Percentiles rank a stretch among this genome's conserved stretches.
Evolutionary conservation across 1,284 basidiomycete genomes (phyloP).

Genomic region (Trametes hirsuta): DNA sequence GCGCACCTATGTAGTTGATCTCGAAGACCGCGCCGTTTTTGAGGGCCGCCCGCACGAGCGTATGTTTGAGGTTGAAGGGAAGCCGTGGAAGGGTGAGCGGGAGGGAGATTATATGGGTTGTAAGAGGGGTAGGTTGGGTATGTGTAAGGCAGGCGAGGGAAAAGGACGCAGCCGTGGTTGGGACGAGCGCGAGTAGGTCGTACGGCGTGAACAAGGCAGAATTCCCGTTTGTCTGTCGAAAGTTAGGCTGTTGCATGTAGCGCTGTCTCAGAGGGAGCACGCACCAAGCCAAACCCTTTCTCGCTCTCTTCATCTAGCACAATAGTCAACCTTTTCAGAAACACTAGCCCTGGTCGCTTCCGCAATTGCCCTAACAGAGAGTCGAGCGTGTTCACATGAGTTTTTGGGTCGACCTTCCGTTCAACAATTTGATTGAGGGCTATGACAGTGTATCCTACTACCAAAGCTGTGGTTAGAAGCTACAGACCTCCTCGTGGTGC

Average conservation of each 20-base stretch:
- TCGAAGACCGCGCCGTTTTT: constrained; percentile 87
- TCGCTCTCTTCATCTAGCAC: constrained; percentile 78
- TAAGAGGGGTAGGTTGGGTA: constrained; percentile 75
- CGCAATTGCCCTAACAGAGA: constrained; percentile 55
- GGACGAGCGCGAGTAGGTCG: constrained; percentile 76
- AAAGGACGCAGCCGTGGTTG: constrained; percentile 73
- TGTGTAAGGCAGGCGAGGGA: constrained; percentile 82
- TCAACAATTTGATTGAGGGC: constrained; percentile 71
- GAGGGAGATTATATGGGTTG: constrained; percentile 81
- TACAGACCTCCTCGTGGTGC: not conserved
- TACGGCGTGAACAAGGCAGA: constrained; percentile 60
- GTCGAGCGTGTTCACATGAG: constrained; percentile 63
- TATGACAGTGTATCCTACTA: constrained; percentile 82
- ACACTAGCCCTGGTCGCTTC: constrained; percentile 57
- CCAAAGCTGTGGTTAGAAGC: constrained; percentile 22
- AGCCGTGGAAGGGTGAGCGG: constrained; percentile 81
- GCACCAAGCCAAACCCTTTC: constrained; percentile 77
- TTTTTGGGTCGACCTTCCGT: constrained; percentile 70
- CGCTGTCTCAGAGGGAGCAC: constrained; percentile 20
- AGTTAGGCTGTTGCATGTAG: not conserved
- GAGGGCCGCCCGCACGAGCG: constrained; percentile 78
- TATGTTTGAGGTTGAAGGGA: constrained; percentile 82
- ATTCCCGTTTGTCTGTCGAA: constrained; percentile 61
- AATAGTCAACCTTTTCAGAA: constrained; percentile 72
- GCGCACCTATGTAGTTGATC: constrained; percentile 73